phyloP scores from a whole-genome alignment of 139 green algal species.

The Deuterostichococcus epilithicus region DNA sequence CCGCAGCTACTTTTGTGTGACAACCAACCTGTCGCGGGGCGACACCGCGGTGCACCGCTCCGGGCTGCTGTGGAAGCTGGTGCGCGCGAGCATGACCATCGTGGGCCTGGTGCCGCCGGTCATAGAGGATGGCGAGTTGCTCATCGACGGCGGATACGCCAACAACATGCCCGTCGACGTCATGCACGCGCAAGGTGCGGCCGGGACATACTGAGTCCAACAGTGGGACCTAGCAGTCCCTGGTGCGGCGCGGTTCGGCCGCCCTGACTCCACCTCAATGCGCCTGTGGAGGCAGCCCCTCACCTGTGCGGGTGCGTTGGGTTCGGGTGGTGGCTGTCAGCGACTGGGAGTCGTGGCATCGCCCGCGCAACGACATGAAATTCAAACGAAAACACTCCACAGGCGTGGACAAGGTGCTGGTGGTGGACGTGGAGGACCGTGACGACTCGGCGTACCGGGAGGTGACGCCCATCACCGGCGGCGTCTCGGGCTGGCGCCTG shows the following conservation, averaged over 20 bases:
- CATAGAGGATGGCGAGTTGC: slow-evolving; percentile 58
- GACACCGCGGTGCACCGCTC: slow-evolving; percentile 46
- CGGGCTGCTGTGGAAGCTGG: slow-evolving; percentile 39
- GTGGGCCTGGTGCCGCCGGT: slow-evolving; percentile 75
- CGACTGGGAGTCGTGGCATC: too few relatives aligned
- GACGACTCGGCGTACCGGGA: slow-evolving; percentile 59
- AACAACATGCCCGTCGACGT: slow-evolving; percentile 71
- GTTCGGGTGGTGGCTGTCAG: too few relatives aligned
- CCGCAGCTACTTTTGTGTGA: slow-evolving; percentile 68
- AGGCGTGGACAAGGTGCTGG: slow-evolving; percentile 23
- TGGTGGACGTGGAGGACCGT: slow-evolving; percentile 78
- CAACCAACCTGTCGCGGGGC: slow-evolving; percentile 64
- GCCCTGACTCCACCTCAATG: too few relatives aligned
- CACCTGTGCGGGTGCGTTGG: too few relatives aligned
- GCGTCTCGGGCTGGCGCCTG: slow-evolving; percentile 65
- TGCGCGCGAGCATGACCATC: slow-evolving; percentile 76
- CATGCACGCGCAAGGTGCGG: slow-evolving; percentile 31
- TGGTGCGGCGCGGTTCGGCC: too few relatives aligned
- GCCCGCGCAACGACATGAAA: too few relatives aligned
- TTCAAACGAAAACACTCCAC: too few relatives aligned
- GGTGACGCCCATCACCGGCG: slow-evolving; percentile 61
- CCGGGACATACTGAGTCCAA: neutral
- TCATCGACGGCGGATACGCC: slow-evolving; percentile 75
- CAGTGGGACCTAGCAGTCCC: too few relatives aligned
- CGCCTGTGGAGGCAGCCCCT: too few relatives aligned